Evolutionary conservation across 1,139 yeast species (phyloP).

Genomic region (Casaregolazyma lundiana): DNA sequence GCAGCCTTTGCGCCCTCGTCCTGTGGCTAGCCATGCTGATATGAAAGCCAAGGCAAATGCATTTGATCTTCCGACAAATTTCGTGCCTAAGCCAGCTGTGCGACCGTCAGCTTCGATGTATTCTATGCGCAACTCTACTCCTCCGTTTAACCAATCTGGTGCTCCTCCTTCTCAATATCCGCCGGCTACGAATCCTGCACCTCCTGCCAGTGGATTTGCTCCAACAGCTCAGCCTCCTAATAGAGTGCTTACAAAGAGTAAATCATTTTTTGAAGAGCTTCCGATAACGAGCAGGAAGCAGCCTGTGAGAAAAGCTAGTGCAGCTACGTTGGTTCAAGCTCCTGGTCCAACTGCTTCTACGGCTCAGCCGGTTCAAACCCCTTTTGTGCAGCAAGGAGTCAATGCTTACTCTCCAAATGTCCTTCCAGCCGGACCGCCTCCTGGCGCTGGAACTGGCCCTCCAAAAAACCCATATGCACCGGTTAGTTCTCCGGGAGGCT

Average conservation of each 20-base stretch:
- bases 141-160: slow-evolving; percentile 1
- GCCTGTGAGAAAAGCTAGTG: slow-evolving; percentile 21
- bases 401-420: slow-evolving; percentile 8
- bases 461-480: slow-evolving; percentile 13
- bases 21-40: slow-evolving; percentile 16
- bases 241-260: slow-evolving; percentile 22
- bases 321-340: slow-evolving; percentile 11
- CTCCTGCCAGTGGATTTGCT: too few species aligned
- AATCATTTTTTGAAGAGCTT: slow-evolving; percentile 54
- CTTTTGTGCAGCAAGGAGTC: slow-evolving; percentile 7
- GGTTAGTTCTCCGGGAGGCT: slow-evolving; percentile 2
- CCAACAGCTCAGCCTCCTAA: slow-evolving; percentile 13
- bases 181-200: not conserved
- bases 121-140: slow-evolving; percentile 6
- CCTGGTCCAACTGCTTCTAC: slow-evolving; percentile 14
- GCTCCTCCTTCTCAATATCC: slow-evolving; percentile 11
- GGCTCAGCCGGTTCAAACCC: slow-evolving; percentile 10
- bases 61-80: slow-evolving; percentile 70
- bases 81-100: slow-evolving; percentile 41
- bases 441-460: not conserved
- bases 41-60: slow-evolving; percentile 22
- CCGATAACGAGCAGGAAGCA: slow-evolving; percentile 31
- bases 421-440: slow-evolving; percentile 6
- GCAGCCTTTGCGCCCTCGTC: slow-evolving; percentile 9
- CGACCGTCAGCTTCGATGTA: slow-evolving; percentile 22